A percentile compares a stretch with the other conserved stretches of the same genome.
Evolutionary conservation across 306 rosid genomes (phyloP).

Genomic region (Malus sylvestris): DNA sequence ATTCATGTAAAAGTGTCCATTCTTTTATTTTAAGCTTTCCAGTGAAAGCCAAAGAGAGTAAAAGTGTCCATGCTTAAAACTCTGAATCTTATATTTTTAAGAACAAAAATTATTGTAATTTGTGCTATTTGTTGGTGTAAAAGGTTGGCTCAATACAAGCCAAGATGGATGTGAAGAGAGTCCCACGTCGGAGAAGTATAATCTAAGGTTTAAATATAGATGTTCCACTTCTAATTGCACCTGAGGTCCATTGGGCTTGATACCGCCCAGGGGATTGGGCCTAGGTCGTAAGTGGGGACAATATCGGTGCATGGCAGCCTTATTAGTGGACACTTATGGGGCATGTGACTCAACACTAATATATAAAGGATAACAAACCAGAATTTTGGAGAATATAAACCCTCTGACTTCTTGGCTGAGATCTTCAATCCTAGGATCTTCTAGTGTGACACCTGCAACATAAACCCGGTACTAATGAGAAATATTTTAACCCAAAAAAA

Average conservation of each 20-base stretch:
- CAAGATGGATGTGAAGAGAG: too few relatives aligned
- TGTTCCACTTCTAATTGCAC: too few relatives aligned
- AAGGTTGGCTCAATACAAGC: too few relatives aligned
- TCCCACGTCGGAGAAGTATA: too few relatives aligned
- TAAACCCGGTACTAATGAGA: conserved; percentile 13
- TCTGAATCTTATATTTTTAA: background rate
- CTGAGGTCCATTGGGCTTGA: too few relatives aligned
- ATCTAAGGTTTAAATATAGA: too few relatives aligned
- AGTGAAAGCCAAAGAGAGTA: background rate
- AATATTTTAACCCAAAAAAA: background rate
- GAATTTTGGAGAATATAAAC: conserved; percentile 87
- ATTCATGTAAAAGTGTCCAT: background rate
- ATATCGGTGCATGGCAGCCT: too few relatives aligned
- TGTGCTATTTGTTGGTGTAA: background rate
- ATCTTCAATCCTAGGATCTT: conserved; percentile 96
- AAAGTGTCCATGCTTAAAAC: background rate
- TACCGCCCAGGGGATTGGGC: too few relatives aligned
- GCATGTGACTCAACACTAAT: too few relatives aligned
- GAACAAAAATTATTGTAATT: background rate
- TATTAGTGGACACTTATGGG: too few relatives aligned
- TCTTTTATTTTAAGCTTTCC: background rate
- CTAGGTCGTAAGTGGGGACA: too few relatives aligned
- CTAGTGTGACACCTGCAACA: conserved; percentile 74
- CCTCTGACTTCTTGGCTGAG: conserved; percentile 99
- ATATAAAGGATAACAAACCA: conserved; percentile 52